Percentiles rank a stretch among this genome's conserved stretches.
Conservation (phyloP, 208 protist genomes). For the Trichomonas tenax region DNA sequence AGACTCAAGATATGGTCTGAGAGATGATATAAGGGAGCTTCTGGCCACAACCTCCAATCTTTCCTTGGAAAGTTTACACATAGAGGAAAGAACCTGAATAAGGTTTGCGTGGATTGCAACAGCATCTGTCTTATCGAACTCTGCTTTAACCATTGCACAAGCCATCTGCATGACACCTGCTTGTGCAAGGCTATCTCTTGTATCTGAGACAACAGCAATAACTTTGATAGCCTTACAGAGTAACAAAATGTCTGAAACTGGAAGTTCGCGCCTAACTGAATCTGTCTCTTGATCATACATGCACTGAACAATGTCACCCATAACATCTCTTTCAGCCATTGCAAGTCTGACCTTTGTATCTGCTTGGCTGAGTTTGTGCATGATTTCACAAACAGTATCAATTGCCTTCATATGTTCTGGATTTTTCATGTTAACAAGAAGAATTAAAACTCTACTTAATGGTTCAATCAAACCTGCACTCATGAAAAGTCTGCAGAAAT, state of each 20-base stretch:
- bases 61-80: slow-evolving; percentile 2
- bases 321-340: neutral
- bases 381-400: neutral
- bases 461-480: neutral
- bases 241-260: neutral
- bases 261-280: neutral
- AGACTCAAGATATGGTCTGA: neutral
- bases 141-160: neutral
- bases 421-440: neutral
- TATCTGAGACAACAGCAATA: neutral
- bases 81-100: neutral
- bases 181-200: neutral
- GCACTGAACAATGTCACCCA: neutral
- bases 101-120: neutral
- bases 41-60: neutral
- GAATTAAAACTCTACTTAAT: neutral
- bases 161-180: neutral
- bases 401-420: neutral
- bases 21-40: neutral
- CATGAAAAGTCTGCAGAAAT: slow-evolving; percentile 1
- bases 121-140: neutral
- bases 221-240: neutral
- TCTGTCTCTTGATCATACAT: neutral
- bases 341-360: slow-evolving; percentile 12
- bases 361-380: neutral